Conservation (phyloP, 1,284 basidiomycete species). For the Peniophora sp. region DNA sequence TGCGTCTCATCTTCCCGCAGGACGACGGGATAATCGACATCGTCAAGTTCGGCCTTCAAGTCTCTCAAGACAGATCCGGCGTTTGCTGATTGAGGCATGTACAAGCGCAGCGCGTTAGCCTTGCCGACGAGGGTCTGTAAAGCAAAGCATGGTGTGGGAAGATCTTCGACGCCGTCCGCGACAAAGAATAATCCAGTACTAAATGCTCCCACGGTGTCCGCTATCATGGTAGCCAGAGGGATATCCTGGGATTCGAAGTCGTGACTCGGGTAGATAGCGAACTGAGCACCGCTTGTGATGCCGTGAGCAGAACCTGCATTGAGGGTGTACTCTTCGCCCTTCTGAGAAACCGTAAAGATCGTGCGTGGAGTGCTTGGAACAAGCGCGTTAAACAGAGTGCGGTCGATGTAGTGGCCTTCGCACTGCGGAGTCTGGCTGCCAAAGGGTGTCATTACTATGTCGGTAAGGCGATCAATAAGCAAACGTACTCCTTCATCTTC, state of each 20-base stretch:
- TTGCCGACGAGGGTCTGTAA: not conserved
- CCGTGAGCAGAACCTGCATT: not conserved
- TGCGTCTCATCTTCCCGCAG: conserved; percentile 1
- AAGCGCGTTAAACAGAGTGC: conserved; percentile 21
- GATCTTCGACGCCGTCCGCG: not conserved
- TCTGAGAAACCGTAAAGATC: not conserved
- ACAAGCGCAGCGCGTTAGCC: not conserved
- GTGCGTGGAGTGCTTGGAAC: conserved; percentile 3
- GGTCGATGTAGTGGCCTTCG: conserved; percentile 20
- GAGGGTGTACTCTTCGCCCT: not conserved
- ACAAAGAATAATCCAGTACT: not conserved
- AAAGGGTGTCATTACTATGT: not conserved
- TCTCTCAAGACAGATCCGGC: not conserved
- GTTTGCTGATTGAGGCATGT: not conserved
- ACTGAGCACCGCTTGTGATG: not conserved
- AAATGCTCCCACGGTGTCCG: not conserved
- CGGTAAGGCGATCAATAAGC: not conserved
- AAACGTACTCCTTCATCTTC: conserved; percentile 16
- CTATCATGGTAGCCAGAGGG: not conserved
- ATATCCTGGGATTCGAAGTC: not conserved
- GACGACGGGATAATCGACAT: not conserved
- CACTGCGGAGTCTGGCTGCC: conserved; percentile 25
- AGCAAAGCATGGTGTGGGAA: not conserved
- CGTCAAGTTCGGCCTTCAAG: not conserved
- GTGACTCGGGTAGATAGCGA: not conserved